These are phyloP conservation scores for Magnolia changhungtana DNA, from an alignment of 164 flowering plant genomes.

Conservation along the genomic window DNA sequence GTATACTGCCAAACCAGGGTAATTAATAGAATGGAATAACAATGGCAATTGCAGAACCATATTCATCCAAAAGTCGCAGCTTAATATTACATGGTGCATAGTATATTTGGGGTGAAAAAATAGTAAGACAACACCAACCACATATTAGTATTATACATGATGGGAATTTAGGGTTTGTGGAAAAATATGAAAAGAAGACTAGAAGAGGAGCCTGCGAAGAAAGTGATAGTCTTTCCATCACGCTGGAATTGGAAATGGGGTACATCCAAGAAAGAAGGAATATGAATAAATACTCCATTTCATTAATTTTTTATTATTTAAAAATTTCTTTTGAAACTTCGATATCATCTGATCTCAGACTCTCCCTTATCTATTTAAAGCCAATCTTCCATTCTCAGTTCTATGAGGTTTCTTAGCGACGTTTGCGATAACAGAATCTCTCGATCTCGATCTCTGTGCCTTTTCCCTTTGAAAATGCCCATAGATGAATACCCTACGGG, in stretches of 20 bases:
- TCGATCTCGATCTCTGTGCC: not conserved
- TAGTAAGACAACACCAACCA: not conserved
- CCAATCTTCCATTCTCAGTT: not conserved
- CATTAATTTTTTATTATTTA: not conserved
- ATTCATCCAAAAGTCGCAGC: not conserved
- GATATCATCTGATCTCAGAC: not conserved
- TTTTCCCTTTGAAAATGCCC: not conserved
- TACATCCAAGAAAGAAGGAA: slow-evolving; percentile 2
- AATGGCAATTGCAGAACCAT: not conserved
- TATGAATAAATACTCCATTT: slow-evolving; percentile 1
- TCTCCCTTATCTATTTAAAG: slow-evolving; percentile 11
- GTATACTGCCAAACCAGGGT: no score
- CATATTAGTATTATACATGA: not conserved
- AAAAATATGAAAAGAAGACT: not conserved
- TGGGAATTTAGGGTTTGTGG: slow-evolving; percentile 2
- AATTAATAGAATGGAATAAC: no score
- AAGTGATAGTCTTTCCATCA: slow-evolving; percentile 3
- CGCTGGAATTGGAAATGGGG: not conserved
- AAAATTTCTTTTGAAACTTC: no score
- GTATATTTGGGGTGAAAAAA: not conserved
- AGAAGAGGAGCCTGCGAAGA: not conserved
- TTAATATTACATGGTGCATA: no score
- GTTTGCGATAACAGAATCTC: not conserved
- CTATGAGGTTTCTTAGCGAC: not conserved
- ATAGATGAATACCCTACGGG: no score